phyloP scores from a whole-genome alignment of 106 monocot species.

The Platanthera zijinensis region DNA sequence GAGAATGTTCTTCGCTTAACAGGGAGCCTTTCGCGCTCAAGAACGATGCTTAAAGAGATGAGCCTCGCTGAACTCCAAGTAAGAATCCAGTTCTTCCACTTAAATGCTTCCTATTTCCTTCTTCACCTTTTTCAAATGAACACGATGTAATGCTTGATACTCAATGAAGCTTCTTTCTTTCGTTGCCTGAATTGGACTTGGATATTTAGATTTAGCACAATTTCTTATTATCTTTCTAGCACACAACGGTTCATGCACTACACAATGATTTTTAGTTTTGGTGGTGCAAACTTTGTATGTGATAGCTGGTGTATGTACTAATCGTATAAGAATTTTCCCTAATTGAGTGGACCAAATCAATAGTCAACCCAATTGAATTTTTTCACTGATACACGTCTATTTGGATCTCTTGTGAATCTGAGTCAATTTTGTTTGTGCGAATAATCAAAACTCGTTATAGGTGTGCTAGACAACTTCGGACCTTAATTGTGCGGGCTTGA shows the following conservation, averaged over 20 bases:
- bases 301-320: too few relatives aligned
- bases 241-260: background rate
- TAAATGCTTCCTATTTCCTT: background rate
- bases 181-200: background rate
- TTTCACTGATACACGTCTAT: too few relatives aligned
- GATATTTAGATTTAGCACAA: background rate
- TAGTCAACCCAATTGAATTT: too few relatives aligned
- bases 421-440: too few relatives aligned
- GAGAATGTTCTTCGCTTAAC: background rate
- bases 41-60: conserved; percentile 76
- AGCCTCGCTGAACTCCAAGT: conserved; percentile 77
- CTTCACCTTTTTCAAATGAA: too few relatives aligned
- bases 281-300: too few relatives aligned
- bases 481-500: too few relatives aligned
- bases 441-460: too few relatives aligned
- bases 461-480: too few relatives aligned
- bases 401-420: too few relatives aligned
- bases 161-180: background rate
- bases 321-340: too few relatives aligned
- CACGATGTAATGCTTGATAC: background rate
- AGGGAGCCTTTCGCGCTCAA: conserved; percentile 32
- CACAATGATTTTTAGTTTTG: background rate
- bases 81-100: conserved; percentile 2
- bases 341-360: too few relatives aligned
- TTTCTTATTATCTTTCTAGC: background rate